phyloP scores from a whole-genome alignment of 345 rosid species.

The Adansonia digitata region DNA sequence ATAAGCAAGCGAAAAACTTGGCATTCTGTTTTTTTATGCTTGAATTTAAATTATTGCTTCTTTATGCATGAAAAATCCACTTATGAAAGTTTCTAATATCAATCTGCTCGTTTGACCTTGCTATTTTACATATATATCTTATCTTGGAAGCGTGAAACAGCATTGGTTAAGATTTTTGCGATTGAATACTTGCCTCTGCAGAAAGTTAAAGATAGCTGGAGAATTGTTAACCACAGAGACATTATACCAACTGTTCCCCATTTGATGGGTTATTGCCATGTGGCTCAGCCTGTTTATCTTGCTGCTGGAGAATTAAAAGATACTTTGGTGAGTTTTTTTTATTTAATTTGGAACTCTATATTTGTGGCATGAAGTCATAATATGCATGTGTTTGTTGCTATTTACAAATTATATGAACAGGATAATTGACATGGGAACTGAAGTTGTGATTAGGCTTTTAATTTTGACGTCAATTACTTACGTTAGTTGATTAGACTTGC shows the following conservation, averaged over 20 bases:
- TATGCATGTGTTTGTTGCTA: neutral
- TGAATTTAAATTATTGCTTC: constrained; percentile 2
- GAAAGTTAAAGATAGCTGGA: constrained; percentile 95
- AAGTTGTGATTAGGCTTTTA: neutral
- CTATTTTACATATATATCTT: neutral
- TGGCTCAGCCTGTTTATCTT: constrained; percentile 85
- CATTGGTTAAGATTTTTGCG: neutral
- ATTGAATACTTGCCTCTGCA: constrained; percentile 27
- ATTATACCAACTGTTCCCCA: constrained; percentile 95
- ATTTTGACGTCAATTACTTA: neutral
- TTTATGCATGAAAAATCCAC: neutral
- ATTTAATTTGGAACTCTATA: neutral
- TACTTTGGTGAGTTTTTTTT: constrained; percentile 47
- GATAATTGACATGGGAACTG: neutral
- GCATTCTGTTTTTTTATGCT: neutral
- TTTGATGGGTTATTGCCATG: constrained; percentile 96
- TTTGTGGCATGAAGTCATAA: neutral
- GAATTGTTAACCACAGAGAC: constrained; percentile 94
- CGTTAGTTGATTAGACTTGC: neutral
- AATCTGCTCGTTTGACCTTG: neutral
- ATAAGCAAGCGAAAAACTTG: neutral
- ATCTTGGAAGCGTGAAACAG: neutral
- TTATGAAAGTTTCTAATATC: neutral
- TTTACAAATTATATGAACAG: constrained; percentile 1
- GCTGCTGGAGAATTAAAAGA: constrained; percentile 59